Evolutionary conservation across 768 basidiomycete species (phyloP).

Genomic region (Mycena chlorophos): DNA sequence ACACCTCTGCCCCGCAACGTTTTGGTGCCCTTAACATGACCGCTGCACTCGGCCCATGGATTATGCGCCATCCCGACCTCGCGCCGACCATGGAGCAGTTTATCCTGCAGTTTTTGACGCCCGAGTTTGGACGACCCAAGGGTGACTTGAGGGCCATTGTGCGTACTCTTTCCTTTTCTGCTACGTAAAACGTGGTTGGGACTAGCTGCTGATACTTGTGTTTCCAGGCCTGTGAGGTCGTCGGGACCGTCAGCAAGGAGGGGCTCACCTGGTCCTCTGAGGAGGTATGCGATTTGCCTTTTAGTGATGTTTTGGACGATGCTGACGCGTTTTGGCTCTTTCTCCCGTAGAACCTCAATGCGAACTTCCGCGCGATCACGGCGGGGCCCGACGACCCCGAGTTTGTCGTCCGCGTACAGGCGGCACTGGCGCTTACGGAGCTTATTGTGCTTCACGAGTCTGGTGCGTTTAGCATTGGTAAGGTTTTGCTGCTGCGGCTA

Average conservation of each 20-base stretch:
- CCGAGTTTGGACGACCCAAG: constrained; percentile 64
- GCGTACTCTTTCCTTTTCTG: too few species aligned
- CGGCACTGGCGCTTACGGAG: constrained; percentile 78
- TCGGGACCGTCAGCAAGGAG: constrained; percentile 70
- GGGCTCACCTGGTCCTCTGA: constrained; percentile 67
- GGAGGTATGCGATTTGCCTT: constrained; percentile 43
- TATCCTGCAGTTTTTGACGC: constrained; percentile 69
- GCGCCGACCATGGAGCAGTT: constrained; percentile 77
- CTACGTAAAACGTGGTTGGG: too few species aligned
- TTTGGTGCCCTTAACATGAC: constrained; percentile 86
- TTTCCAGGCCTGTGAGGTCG: constrained; percentile 80
- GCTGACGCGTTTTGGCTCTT: neutral
- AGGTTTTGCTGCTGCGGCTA: neutral
- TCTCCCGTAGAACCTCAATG: constrained; percentile 68
- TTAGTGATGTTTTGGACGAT: constrained; percentile 1
- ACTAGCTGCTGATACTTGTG: too few species aligned
- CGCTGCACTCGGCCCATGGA: constrained; percentile 72
- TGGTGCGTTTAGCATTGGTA: constrained; percentile 40
- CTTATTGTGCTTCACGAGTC: constrained; percentile 64
- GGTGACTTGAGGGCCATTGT: constrained; percentile 80
- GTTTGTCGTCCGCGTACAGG: too few species aligned
- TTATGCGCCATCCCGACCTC: constrained; percentile 83
- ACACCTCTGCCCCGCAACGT: too few species aligned
- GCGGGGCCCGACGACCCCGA: constrained; percentile 73
- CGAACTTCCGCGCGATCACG: constrained; percentile 65